Evolutionary conservation across 2,329 filamentous ascomycete genomes (phyloP).

Genomic region (Fusarium sp.): DNA sequence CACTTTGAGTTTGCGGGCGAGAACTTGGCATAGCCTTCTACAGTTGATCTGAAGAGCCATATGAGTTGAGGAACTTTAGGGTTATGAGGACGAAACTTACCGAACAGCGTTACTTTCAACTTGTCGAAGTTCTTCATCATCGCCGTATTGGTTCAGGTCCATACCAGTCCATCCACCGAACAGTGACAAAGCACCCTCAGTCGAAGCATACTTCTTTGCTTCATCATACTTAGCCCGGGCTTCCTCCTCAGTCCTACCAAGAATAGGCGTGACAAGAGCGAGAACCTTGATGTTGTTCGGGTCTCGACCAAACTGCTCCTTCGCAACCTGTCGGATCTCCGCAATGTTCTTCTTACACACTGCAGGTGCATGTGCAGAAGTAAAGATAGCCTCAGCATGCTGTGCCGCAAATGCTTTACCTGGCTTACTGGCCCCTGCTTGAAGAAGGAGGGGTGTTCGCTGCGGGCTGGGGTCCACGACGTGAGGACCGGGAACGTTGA

Average conservation of each 20-base stretch:
- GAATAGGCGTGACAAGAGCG: slow-evolving; percentile 71
- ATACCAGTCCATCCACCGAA: slow-evolving; percentile 80
- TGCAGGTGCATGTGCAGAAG: slow-evolving; percentile 71
- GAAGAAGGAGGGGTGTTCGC: slow-evolving; percentile 74
- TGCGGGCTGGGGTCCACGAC: slow-evolving; percentile 74
- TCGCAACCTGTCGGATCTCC: slow-evolving; percentile 69
- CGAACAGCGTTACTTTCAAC: slow-evolving; percentile 71
- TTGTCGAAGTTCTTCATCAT: slow-evolving; percentile 71
- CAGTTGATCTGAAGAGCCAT: slow-evolving; percentile 55
- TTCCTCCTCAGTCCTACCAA: slow-evolving; percentile 73
- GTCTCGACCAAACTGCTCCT: slow-evolving; percentile 64
- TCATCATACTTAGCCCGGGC: slow-evolving; percentile 72
- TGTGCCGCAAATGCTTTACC: slow-evolving; percentile 75
- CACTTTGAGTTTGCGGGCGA: slow-evolving; percentile 71
- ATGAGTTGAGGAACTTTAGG: neutral
- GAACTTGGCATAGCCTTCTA: slow-evolving; percentile 65
- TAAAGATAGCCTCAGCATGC: slow-evolving; percentile 78
- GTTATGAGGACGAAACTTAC: slow-evolving; percentile 28
- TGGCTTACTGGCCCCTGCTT: slow-evolving; percentile 74
- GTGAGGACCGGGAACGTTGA: slow-evolving; percentile 71
- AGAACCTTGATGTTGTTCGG: slow-evolving; percentile 73
- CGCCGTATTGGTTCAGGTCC: slow-evolving; percentile 65
- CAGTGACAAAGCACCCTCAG: slow-evolving; percentile 73
- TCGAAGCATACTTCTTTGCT: slow-evolving; percentile 67
- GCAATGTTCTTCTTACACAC: slow-evolving; percentile 70